These are phyloP conservation scores for Bipolaris oryzae DNA, from an alignment of 2,329 filamentous ascomycete species.

Conservation along the genomic window DNA sequence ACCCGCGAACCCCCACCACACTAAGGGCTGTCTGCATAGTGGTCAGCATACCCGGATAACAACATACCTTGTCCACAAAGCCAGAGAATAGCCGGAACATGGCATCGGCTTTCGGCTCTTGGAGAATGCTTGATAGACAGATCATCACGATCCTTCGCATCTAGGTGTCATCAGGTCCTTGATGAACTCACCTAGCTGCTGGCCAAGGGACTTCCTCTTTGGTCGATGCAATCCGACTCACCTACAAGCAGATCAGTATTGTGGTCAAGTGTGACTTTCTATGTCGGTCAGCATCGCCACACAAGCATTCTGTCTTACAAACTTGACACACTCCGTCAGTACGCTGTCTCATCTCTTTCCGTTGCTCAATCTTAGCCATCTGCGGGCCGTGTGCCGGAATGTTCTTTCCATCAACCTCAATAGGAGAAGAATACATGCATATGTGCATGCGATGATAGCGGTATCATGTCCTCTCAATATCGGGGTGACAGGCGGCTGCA, in stretches of 20 bases:
- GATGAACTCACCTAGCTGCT: not conserved
- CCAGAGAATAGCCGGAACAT: not conserved
- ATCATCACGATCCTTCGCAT: not conserved
- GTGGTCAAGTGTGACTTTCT: not conserved
- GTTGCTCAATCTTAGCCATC: not conserved
- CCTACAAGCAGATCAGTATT: not conserved
- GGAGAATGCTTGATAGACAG: not conserved
- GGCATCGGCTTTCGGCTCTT: not conserved
- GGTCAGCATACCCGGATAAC: not conserved
- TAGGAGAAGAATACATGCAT: too few species aligned
- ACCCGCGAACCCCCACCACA: not conserved
- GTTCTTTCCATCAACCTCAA: not conserved
- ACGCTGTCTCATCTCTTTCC: not conserved
- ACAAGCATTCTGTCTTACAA: not conserved
- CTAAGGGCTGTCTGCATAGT: not conserved
- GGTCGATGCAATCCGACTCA: not conserved
- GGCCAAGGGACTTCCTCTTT: not conserved
- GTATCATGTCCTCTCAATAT: too few species aligned
- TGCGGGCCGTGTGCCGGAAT: not conserved
- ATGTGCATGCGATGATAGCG: too few species aligned
- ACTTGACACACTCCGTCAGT: not conserved
- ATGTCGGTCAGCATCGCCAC: not conserved
- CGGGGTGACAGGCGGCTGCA: too few species aligned
- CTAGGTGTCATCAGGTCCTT: not conserved
- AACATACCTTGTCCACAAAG: not conserved